Evolutionary conservation across 352 stramenopile species (phyloP), one percentile per base, ranked within the genome.

Genomic region (Phytophthora tentaculata): DNA sequence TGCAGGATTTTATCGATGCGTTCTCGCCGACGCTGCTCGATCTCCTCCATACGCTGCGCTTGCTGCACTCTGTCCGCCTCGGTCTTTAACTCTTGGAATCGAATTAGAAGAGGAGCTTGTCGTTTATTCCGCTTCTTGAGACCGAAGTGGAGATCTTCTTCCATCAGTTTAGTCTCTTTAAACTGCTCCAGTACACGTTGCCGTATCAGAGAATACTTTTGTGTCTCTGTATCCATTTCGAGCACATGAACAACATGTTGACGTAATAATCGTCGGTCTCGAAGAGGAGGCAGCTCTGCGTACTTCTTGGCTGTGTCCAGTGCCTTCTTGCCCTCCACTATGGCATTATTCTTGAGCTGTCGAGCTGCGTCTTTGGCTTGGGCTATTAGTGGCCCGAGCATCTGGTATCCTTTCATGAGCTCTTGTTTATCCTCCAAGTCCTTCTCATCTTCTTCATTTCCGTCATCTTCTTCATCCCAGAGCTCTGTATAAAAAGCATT

Each of bases 381-480:
- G 19, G 79, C 62, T 1, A 90, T 45, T 1, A 84, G 41, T 8
- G 82, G 76, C 0, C 68, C 75, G 0, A 90, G 53, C 45, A 88
- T 56, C 45, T 84, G 75, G 26, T 84, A 83, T 3, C 82, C 71
- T 35, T 79, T 73, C 39, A 90, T 80, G 3, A 92, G 75, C 51
- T 92, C 82, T 32, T 90, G 75, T 51, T 92, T 92, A 52, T 83
- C 81, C 0, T 56, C 63, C 12, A 92, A 68, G 23, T 80, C 73
- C 0, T 64, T 73, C 58, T 83, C 81, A 2, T 82, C 77, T 24
- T 82, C 78, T 57, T 63, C 75, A 3, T 83, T 67, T 3, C 68
- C 81, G 1, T 77, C 71, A 47, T 85, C 84, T 55, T 94, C 84
- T 23, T 90, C 76, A 0, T 79, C 69, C 86, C 86, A 94, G 16